phyloP scores from a whole-genome alignment of 768 basidiomycete genomes.

The Xerocomellus amylosporus region DNA sequence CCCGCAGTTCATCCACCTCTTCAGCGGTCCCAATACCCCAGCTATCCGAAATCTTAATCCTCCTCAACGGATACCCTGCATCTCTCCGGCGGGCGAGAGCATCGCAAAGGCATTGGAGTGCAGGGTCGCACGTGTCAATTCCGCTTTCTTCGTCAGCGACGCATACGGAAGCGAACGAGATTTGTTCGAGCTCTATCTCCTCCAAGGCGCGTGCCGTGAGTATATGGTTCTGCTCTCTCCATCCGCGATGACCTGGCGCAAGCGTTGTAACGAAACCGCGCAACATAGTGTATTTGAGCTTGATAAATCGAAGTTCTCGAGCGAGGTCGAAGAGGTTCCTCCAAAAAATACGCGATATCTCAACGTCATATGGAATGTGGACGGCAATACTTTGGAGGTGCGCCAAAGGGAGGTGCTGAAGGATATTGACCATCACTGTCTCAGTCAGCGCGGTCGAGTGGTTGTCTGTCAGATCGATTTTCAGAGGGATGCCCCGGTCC shows the following conservation, averaged over 20 bases:
- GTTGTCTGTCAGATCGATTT: neutral
- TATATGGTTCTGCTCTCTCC: neutral
- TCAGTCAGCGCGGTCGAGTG: neutral
- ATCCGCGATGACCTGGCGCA: slow-evolving; percentile 1
- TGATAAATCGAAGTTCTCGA: neutral
- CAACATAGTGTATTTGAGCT: neutral
- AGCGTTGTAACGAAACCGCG: neutral
- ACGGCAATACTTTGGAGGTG: neutral
- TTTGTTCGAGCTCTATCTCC: neutral
- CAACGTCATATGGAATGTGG: neutral
- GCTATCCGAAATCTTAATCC: neutral
- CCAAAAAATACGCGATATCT: neutral
- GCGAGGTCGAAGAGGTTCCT: neutral
- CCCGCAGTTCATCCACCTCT: neutral
- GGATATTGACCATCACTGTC: neutral
- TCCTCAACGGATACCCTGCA: neutral
- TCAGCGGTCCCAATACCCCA: neutral
- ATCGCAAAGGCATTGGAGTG: neutral
- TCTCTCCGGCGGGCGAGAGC: neutral
- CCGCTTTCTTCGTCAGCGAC: neutral
- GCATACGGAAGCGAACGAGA: neutral
- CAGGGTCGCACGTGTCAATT: neutral
- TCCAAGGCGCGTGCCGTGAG: neutral
- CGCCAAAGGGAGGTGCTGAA: neutral
- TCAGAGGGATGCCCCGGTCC: neutral